Percentiles rank a stretch among this genome's conserved stretches.
Conservation (phyloP, 257 asterid species). For the Gardenia jasminoides region DNA sequence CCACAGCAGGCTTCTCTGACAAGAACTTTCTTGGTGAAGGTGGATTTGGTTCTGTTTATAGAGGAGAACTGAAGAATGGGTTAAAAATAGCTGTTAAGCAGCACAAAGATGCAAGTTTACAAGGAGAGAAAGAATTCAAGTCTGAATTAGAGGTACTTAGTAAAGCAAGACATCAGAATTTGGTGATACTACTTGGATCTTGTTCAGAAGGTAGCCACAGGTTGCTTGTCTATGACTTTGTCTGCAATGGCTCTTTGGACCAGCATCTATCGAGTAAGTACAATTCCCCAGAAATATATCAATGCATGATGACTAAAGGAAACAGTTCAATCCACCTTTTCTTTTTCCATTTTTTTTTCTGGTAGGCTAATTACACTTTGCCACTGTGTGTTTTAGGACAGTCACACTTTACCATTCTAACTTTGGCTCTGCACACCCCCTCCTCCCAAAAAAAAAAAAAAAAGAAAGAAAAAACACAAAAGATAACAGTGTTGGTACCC, state of each 20-base stretch:
- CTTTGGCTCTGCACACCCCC: too few relatives aligned
- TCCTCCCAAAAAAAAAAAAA: too few relatives aligned
- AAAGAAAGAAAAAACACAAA: too few relatives aligned
- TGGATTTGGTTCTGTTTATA: constrained; percentile 64
- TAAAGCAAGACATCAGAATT: constrained; percentile 62
- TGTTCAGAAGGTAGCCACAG: constrained; percentile 55
- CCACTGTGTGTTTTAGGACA: too few relatives aligned
- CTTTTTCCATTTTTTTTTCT: neutral
- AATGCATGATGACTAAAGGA: neutral
- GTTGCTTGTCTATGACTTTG: constrained; percentile 69
- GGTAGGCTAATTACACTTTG: too few relatives aligned
- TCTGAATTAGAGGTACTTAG: constrained; percentile 64
- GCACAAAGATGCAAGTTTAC: constrained; percentile 60
- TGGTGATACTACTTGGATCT: constrained; percentile 67
- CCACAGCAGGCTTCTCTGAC: constrained; percentile 46
- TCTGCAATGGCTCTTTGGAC: constrained; percentile 70
- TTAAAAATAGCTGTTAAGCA: constrained; percentile 63
- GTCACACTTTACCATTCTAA: too few relatives aligned
- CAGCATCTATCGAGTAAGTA: constrained; percentile 44
- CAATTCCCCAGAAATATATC: neutral
- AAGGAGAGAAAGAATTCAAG: constrained; percentile 71
- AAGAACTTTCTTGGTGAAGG: constrained; percentile 61
- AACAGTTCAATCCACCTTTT: neutral
- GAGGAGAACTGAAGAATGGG: constrained; percentile 50
- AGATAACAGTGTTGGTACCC: too few relatives aligned